Evolutionary conservation across 768 basidiomycete genomes (phyloP), one percentile per base, ranked within the genome.

Genomic region (Tephrocybe sp.): DNA sequence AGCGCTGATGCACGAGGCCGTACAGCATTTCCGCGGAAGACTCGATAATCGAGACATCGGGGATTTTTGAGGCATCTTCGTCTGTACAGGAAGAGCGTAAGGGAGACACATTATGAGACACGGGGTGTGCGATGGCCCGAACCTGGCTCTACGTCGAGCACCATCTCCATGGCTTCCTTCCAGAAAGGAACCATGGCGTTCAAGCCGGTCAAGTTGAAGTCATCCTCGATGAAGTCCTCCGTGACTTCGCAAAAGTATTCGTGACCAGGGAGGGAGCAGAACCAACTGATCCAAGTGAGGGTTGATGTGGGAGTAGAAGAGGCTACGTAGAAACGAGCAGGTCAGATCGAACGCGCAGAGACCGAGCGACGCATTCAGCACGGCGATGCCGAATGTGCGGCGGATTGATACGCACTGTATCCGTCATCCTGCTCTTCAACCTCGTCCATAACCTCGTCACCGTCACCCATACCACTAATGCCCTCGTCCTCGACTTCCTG

Each of bases 91-190:
- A 15, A 34, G 15, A 12, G 38, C 43, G 41, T 57, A 48, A 58
- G 48, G 20, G 17, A 30, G 24, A 39, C 15, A 36, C 6, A n/a
- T 9, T 10, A 14, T 15, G 8, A 14, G 14, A 39, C n/a, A 41
- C 15, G 47, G 26, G 24, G 26, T 25, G 28, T 24, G 32, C 17
- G 30, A 38, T 23, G 42, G 47, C 59, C 58, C 86, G 68, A 66
- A 95, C 96, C 94, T 76, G 97, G 93, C 72, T 99, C 97, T 47
- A 98, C 96, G 72, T 99, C 97, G 58, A 99, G 72, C 14, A 99
- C 93, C 97, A 99, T 99, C 74, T 99, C 97, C 88, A 99, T 90
- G 39, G 97, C 97, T 68, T 99, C 97, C 68, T 98, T 98, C 93
- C 96, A 99, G 67, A 99, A 99, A 7, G 97, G 97, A 15, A 98